Conservation (phyloP, 192 early-diverging fungal species). For the Spizellomyces sp. region DNA sequence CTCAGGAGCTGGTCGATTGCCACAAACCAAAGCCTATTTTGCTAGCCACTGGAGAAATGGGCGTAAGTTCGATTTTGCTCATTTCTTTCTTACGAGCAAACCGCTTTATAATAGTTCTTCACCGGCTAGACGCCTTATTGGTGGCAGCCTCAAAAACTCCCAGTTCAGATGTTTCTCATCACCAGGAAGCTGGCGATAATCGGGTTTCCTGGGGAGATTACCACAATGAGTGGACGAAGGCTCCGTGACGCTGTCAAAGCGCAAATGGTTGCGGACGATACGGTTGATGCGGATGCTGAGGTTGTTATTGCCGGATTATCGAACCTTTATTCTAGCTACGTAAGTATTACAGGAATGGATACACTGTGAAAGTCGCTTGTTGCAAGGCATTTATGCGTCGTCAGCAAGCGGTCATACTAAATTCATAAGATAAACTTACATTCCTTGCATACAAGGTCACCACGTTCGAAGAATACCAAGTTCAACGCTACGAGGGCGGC, state of each 20-base stretch:
- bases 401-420: background rate
- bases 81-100: background rate
- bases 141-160: conserved; percentile 55
- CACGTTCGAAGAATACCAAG: conserved; percentile 62
- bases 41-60: conserved; percentile 59
- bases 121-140: conserved; percentile 32
- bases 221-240: conserved; percentile 65
- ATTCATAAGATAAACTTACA: background rate
- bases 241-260: conserved; percentile 37
- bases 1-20: conserved; percentile 43
- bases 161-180: conserved; percentile 54
- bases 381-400: too few relatives aligned
- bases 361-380: too few relatives aligned
- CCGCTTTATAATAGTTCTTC: background rate
- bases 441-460: conserved; percentile 41
- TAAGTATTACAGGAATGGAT: background rate
- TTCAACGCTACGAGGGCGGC: conserved; percentile 66
- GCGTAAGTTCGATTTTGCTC: conserved; percentile 5
- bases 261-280: conserved; percentile 39
- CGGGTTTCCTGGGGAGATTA: conserved; percentile 59
- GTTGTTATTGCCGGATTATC: conserved; percentile 57
- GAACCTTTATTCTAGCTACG: conserved; percentile 59
- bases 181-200: conserved; percentile 51
- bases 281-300: conserved; percentile 41
- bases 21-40: conserved; percentile 61